A percentile compares a stretch with the other conserved stretches of the same genome.
These are phyloP conservation scores for Amphibolis antarctica DNA, from an alignment of 106 monocot species.

Conservation along the genomic window DNA sequence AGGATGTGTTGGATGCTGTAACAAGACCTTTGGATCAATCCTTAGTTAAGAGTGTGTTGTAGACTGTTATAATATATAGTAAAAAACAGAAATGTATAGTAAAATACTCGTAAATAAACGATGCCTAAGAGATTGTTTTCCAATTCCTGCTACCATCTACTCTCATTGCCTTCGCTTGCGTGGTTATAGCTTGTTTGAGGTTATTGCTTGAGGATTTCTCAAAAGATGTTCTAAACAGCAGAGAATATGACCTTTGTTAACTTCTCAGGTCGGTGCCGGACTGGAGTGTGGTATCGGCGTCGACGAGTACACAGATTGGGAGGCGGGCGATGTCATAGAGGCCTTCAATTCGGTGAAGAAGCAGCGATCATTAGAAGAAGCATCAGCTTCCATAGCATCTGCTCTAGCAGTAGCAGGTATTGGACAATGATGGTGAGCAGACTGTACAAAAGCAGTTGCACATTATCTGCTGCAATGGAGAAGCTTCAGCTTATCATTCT, in stretches of 20 bases:
- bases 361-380: conserved; percentile 88
- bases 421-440: conserved; percentile 4
- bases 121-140: no score
- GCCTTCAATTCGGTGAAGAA: conserved; percentile 74
- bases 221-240: no score
- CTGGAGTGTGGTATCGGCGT: conserved; percentile 90
- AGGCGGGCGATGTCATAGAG: conserved; percentile 69
- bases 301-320: conserved; percentile 73
- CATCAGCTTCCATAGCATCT: conserved; percentile 59
- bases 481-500: not conserved
- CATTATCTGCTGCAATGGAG: not conserved
- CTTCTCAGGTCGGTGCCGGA: conserved; percentile 66
- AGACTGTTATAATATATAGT: no score
- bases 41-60: no score
- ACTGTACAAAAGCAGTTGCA: not conserved
- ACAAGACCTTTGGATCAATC: not conserved
- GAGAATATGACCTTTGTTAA: not conserved
- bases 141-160: no score
- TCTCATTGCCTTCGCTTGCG: no score
- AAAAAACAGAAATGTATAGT: no score
- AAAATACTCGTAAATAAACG: no score
- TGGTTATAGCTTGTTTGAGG: no score
- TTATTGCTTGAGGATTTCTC: no score
- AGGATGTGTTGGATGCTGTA: not conserved
- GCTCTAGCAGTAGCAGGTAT: conserved; percentile 71